These are phyloP conservation scores for Linum usitatissimum DNA, from an alignment of 345 rosid species.

Conservation along the genomic window DNA sequence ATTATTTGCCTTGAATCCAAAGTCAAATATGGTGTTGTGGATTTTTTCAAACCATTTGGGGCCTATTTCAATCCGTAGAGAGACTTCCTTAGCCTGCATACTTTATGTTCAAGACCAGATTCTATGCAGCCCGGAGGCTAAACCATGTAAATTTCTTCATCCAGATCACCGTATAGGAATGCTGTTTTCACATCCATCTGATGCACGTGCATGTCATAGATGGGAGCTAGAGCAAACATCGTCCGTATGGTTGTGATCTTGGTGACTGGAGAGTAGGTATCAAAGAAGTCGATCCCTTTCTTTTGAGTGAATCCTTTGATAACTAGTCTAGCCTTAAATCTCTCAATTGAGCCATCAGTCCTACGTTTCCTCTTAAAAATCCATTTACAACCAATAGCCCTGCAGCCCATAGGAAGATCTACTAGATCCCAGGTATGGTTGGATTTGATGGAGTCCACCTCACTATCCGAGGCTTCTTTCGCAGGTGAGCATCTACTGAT, in stretches of 20 bases:
- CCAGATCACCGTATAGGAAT: background rate
- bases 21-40: too few relatives aligned
- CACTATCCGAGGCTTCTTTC: background rate
- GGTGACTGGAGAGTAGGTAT: background rate
- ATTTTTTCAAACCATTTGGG: too few relatives aligned
- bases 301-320: background rate
- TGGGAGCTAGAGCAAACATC: background rate
- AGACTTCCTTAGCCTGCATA: too few relatives aligned
- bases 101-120: too few relatives aligned
- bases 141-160: background rate
- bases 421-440: constrained; percentile 2
- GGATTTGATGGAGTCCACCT: background rate
- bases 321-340: background rate
- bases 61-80: too few relatives aligned
- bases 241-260: background rate
- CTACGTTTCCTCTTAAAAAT: background rate
- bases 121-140: too few relatives aligned
- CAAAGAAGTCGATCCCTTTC: background rate
- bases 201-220: background rate
- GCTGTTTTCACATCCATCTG: constrained; percentile 1
- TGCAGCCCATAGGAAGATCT: background rate
- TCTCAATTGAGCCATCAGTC: background rate
- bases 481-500: background rate
- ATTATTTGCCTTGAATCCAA: too few relatives aligned
- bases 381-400: background rate